phyloP scores from a whole-genome alignment of 2,329 filamentous ascomycete species.

The Colletotrichum filicis region DNA sequence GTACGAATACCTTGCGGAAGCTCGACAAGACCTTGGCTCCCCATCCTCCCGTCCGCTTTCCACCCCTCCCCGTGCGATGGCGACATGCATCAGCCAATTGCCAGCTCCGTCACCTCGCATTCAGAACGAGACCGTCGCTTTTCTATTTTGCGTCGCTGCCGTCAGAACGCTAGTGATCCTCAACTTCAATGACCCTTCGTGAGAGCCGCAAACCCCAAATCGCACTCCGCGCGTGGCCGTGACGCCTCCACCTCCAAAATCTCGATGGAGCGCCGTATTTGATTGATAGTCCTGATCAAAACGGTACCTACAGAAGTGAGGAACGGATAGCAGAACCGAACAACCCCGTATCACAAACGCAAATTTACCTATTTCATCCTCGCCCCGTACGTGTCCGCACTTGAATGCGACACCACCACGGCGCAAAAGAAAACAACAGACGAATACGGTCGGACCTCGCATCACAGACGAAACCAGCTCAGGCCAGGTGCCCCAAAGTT shows the following conservation, averaged over 20 bases:
- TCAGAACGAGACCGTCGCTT: slow-evolving; percentile 1
- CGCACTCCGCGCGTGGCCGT: background rate
- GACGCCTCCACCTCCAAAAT: background rate
- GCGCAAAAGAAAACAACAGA: slow-evolving; percentile 15
- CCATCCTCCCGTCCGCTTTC: background rate
- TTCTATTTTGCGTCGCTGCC: background rate
- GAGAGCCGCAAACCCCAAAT: background rate
- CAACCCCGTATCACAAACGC: background rate
- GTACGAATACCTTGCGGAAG: background rate
- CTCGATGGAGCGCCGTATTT: background rate
- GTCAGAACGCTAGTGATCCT: slow-evolving; percentile 15
- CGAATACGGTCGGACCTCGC: slow-evolving; percentile 24
- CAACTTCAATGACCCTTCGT: background rate
- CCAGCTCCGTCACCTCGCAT: background rate
- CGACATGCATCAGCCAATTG: slow-evolving; percentile 20
- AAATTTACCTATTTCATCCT: background rate
- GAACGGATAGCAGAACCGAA: too few relatives aligned
- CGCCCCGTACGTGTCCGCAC: background rate
- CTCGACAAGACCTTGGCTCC: background rate
- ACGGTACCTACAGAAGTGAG: background rate
- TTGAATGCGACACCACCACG: background rate
- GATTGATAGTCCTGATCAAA: background rate
- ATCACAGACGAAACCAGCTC: slow-evolving; percentile 12
- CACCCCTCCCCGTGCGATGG: slow-evolving; percentile 8
- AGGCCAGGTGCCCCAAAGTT: background rate